Conservation (phyloP, 108 stramenopile genomes). For the Skeletonema tropicum region DNA sequence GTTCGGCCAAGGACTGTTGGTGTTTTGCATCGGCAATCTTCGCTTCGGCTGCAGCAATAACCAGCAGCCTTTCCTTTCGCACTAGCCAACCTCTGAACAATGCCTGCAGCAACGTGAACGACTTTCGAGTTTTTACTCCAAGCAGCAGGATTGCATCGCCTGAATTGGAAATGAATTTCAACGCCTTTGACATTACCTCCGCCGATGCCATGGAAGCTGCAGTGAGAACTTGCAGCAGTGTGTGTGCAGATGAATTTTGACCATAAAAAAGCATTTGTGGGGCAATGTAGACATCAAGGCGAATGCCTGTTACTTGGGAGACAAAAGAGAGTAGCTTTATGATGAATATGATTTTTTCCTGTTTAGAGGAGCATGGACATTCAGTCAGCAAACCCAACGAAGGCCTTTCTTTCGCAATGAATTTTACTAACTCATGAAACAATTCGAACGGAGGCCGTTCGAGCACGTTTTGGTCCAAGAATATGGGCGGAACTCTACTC, state of each 20-base stretch:
- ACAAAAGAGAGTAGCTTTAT: slow-evolving; percentile 23
- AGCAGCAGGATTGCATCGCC: slow-evolving; percentile 23
- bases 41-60: background rate
- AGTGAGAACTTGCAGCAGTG: slow-evolving; percentile 18
- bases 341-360: slow-evolving; percentile 19
- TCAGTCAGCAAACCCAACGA: slow-evolving; percentile 10
- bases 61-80: slow-evolving; percentile 4
- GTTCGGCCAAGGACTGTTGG: too few species aligned
- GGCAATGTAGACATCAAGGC: slow-evolving; percentile 26
- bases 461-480: slow-evolving; percentile 17
- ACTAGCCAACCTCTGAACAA: slow-evolving; percentile 20
- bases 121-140: slow-evolving; percentile 27
- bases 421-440: slow-evolving; percentile 20
- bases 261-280: slow-evolving; percentile 32
- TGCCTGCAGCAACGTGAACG: slow-evolving; percentile 16
- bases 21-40: background rate
- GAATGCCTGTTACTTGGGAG: slow-evolving; percentile 14
- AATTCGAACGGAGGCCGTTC: slow-evolving; percentile 23
- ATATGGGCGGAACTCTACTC: slow-evolving; percentile 7
- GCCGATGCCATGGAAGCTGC: background rate
- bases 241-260: slow-evolving; percentile 26
- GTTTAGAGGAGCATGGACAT: background rate
- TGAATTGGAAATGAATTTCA: slow-evolving; percentile 1
- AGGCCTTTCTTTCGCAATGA: slow-evolving; percentile 7
- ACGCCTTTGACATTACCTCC: slow-evolving; percentile 10